A percentile compares a stretch with the other conserved stretches of the same genome.
phyloP scores from a whole-genome alignment of 108 stramenopile species.

The Nitzschia inconspicua region DNA sequence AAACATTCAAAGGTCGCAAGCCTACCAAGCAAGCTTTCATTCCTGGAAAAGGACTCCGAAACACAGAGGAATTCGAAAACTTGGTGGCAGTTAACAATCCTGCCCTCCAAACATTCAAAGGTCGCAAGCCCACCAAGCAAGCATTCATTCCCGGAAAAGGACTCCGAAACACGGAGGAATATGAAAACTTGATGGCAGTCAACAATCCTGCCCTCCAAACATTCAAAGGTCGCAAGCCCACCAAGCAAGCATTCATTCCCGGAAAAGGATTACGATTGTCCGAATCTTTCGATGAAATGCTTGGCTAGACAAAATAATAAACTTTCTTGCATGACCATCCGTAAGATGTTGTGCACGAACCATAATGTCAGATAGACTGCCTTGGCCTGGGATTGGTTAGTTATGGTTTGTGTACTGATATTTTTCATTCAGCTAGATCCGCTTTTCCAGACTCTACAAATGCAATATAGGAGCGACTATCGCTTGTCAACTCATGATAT shows the following conservation, averaged over 20 bases:
- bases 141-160: constrained; percentile 17
- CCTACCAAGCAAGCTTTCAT: constrained; percentile 36
- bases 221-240: constrained; percentile 32
- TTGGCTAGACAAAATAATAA: too few relatives aligned
- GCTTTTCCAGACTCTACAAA: too few relatives aligned
- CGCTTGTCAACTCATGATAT: constrained; percentile 9
- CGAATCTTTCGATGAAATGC: constrained; percentile 26
- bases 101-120: constrained; percentile 44
- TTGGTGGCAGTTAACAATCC: constrained; percentile 32
- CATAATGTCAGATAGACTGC: too few relatives aligned
- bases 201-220: constrained; percentile 43
- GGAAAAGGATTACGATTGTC: constrained; percentile 40
- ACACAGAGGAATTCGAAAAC: constrained; percentile 20
- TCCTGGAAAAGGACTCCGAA: constrained; percentile 47
- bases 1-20: constrained; percentile 40
- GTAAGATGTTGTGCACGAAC: too few relatives aligned
- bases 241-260: constrained; percentile 43
- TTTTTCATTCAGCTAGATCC: too few relatives aligned
- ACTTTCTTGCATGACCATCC: too few relatives aligned
- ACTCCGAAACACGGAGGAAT: constrained; percentile 8
- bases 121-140: constrained; percentile 21
- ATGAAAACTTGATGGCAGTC: constrained; percentile 32
- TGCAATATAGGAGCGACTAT: too few relatives aligned
- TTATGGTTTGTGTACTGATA: too few relatives aligned
- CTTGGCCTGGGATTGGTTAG: too few relatives aligned